A percentile compares a stretch with the other conserved stretches of the same genome.
phyloP scores from a whole-genome alignment of 768 basidiomycete genomes.

The Tylopilus sp. region DNA sequence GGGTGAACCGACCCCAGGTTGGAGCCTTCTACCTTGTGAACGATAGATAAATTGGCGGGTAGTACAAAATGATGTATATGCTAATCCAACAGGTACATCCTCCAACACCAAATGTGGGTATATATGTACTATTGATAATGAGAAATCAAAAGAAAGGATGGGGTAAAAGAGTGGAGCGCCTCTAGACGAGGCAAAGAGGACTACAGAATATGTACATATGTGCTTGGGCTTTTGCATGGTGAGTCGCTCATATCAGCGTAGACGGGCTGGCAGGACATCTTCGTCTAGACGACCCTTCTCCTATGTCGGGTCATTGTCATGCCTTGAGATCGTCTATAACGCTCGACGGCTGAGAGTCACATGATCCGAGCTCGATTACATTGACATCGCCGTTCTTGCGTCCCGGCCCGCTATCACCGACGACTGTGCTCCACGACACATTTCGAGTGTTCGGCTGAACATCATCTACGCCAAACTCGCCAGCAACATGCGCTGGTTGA shows the following conservation, averaged over 20 bases:
- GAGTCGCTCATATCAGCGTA: not conserved
- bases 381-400: not conserved
- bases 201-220: no score
- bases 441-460: not conserved
- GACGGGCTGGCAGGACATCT: not conserved
- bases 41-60: not conserved
- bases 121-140: not conserved
- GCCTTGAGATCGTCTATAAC: slow-evolving; percentile 1
- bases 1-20: no score
- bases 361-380: slow-evolving; percentile 13
- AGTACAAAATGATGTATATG: not conserved
- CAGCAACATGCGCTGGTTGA: not conserved
- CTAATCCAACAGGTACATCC: not conserved
- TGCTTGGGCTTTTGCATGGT: not conserved
- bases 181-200: not conserved
- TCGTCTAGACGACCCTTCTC: not conserved
- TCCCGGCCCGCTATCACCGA: not conserved
- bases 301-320: no score
- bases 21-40: no score
- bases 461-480: not conserved
- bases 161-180: slow-evolving; percentile 1
- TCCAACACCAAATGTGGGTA: not conserved
- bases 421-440: slow-evolving; percentile 13
- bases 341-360: slow-evolving; percentile 2
- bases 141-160: not conserved